Percentiles rank a stretch among this genome's conserved stretches.
Evolutionary conservation across 2,329 filamentous ascomycete species (phyloP).

Genomic region (Cladophialophora psammophila): DNA sequence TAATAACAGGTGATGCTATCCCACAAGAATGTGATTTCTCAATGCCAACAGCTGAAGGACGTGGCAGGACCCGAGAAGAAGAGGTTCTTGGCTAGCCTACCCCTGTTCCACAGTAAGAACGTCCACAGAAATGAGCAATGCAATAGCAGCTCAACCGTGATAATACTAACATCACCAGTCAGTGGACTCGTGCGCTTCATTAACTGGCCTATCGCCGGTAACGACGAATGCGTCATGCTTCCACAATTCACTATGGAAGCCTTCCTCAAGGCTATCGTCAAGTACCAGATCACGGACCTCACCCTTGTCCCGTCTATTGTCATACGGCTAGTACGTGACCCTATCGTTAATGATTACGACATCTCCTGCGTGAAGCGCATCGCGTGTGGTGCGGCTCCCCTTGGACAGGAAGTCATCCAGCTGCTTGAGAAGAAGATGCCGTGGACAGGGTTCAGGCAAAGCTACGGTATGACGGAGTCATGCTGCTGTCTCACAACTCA

Average conservation of each 20-base stretch:
- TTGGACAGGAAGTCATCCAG: constrained; percentile 68
- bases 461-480: constrained; percentile 73
- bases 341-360: constrained; percentile 56
- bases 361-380: constrained; percentile 62
- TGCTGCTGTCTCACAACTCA: constrained; percentile 69
- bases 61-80: constrained; percentile 50
- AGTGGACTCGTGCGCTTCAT: too few relatives aligned
- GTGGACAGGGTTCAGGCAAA: constrained; percentile 67
- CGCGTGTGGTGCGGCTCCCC: too few relatives aligned
- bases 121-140: too few relatives aligned
- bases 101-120: constrained; percentile 66
- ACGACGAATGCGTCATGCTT: constrained; percentile 70
- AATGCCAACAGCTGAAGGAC: constrained; percentile 67
- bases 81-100: constrained; percentile 64
- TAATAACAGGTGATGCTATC: constrained; percentile 66
- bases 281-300: constrained; percentile 63
- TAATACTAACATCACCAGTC: too few relatives aligned
- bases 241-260: constrained; percentile 66
- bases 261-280: constrained; percentile 62
- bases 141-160: too few relatives aligned
- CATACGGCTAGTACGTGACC: constrained; percentile 67
- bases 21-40: constrained; percentile 64
- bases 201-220: constrained; percentile 68
- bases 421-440: constrained; percentile 65
- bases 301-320: constrained; percentile 68